phyloP scores from a whole-genome alignment of 2,329 filamentous ascomycete genomes.

The Colletotrichum spinosum region DNA sequence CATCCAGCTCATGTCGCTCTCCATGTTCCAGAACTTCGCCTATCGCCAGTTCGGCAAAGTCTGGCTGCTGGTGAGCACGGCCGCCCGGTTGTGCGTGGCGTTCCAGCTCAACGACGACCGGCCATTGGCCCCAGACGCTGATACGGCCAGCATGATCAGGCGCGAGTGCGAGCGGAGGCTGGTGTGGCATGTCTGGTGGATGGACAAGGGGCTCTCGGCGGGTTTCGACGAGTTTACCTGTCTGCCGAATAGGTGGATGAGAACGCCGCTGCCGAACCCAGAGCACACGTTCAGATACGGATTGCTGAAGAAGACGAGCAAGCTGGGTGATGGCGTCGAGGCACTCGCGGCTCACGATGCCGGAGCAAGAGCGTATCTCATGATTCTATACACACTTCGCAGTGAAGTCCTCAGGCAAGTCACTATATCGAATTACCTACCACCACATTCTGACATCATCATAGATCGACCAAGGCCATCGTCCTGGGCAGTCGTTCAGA shows the following conservation, averaged over 20 bases:
- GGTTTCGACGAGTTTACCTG: slow-evolving; percentile 26
- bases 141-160: not conserved
- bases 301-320: slow-evolving; percentile 14
- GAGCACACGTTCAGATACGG: slow-evolving; percentile 21
- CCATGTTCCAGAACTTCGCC: slow-evolving; percentile 29
- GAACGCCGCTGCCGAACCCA: slow-evolving; percentile 3
- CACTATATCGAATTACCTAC: not conserved
- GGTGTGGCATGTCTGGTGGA: slow-evolving; percentile 25
- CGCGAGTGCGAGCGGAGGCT: slow-evolving; percentile 25
- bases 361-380: slow-evolving; percentile 10
- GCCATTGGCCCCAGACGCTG: slow-evolving; percentile 1
- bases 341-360: slow-evolving; percentile 11
- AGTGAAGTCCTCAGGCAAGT: slow-evolving; percentile 9
- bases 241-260: slow-evolving; percentile 19
- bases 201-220: slow-evolving; percentile 28
- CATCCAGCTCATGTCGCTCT: slow-evolving; percentile 21
- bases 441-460: not conserved
- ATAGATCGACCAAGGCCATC: slow-evolving; percentile 19
- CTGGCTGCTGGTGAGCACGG: slow-evolving; percentile 25
- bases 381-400: slow-evolving; percentile 6
- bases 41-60: slow-evolving; percentile 28
- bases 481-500: slow-evolving; percentile 14
- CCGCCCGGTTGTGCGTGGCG: slow-evolving; percentile 11
- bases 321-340: slow-evolving; percentile 6
- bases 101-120: slow-evolving; percentile 29